phyloP scores from a whole-genome alignment of 2,329 filamentous ascomycete genomes.

The Pseudogymnoascus verrucosus region DNA sequence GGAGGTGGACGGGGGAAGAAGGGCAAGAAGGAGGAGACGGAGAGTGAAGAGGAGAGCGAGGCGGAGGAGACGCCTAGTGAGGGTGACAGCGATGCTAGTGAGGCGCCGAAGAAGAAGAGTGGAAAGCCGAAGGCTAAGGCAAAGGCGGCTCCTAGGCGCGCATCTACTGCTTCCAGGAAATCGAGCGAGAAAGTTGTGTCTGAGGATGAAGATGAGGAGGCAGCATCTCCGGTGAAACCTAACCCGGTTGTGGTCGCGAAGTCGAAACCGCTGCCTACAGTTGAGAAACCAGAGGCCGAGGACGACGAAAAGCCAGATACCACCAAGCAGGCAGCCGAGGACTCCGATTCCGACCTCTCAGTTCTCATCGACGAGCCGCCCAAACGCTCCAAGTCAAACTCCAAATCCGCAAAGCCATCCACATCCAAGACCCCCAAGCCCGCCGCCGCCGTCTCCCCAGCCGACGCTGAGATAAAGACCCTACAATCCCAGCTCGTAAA shows the following conservation, averaged over 20 bases:
- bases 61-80: conserved; percentile 16
- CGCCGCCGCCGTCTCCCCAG: conserved; percentile 40
- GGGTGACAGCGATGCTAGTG: conserved; percentile 16
- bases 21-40: conserved; percentile 4
- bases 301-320: conserved; percentile 12
- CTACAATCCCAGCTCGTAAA: conserved; percentile 80
- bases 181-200: conserved; percentile 14
- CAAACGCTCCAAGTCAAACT: conserved; percentile 36
- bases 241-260: neutral
- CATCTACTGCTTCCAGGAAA: conserved; percentile 34
- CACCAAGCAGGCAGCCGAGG: conserved; percentile 28
- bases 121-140: conserved; percentile 17
- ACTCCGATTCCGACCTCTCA: conserved; percentile 56
- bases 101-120: conserved; percentile 15
- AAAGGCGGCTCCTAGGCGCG: conserved; percentile 25
- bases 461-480: conserved; percentile 77
- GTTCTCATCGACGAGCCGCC: conserved; percentile 69
- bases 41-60: conserved; percentile 7
- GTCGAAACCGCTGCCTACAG: neutral
- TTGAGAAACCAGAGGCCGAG: conserved; percentile 2
- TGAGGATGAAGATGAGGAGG: conserved; percentile 11
- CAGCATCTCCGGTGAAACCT: neutral
- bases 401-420: conserved; percentile 32
- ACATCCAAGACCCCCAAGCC: conserved; percentile 22
- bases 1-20: conserved; percentile 6